phyloP scores from a whole-genome alignment of 2,329 filamentous ascomycete genomes.

The Aspergillus unguis region DNA sequence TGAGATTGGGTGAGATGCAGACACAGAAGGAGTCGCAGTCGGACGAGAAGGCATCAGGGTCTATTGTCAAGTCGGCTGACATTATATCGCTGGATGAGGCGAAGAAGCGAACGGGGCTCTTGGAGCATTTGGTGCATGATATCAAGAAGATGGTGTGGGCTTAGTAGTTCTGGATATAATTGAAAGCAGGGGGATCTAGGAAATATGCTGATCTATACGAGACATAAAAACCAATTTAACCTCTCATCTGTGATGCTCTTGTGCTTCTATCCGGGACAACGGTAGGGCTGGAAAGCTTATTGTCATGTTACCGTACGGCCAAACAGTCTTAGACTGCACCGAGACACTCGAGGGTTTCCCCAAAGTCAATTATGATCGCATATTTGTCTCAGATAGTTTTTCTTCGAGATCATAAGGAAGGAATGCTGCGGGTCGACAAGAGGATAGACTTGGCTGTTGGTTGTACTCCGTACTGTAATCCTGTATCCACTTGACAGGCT shows the following conservation, averaged over 20 bases:
- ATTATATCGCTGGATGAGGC: slow-evolving; percentile 84
- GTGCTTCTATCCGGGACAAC: no score
- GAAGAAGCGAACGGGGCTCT: slow-evolving; percentile 76
- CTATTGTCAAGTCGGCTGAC: slow-evolving; percentile 56
- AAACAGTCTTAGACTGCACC: no score
- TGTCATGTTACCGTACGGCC: no score
- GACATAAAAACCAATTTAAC: background rate
- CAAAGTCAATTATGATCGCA: no score
- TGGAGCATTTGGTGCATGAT: slow-evolving; percentile 84
- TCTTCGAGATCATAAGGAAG: no score
- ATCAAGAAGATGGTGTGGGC: slow-evolving; percentile 93
- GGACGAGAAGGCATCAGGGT: slow-evolving; percentile 3
- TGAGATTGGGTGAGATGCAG: slow-evolving; percentile 47
- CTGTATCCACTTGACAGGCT: background rate
- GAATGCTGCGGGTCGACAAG: no score
- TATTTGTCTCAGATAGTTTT: no score
- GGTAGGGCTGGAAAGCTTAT: no score
- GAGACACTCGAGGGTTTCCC: no score
- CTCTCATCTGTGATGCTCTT: no score
- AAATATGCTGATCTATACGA: background rate
- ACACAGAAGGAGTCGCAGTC: slow-evolving; percentile 24
- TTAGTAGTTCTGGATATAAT: slow-evolving; percentile 24
- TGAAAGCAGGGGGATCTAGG: background rate
- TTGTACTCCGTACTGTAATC: background rate
- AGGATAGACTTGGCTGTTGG: background rate